phyloP scores from a whole-genome alignment of 306 rosid species.

The Lotus japonicus region DNA sequence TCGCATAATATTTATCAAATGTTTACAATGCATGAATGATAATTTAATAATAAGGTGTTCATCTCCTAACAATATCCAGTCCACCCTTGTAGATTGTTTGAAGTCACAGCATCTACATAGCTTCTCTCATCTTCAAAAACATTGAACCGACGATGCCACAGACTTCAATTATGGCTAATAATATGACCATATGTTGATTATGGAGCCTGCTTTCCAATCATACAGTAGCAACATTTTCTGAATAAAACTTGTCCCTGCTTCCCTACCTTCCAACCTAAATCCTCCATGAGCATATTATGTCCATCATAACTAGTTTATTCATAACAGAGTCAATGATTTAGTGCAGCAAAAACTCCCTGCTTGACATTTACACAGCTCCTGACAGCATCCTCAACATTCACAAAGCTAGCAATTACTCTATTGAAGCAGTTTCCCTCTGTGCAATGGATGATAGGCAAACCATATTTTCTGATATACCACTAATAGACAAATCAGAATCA shows the following conservation, averaged over 20 bases:
- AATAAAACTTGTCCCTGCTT: conserved; percentile 6
- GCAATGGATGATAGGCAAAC: conserved; percentile 25
- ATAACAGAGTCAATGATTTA: conserved; percentile 28
- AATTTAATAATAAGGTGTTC: too few relatives aligned
- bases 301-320: conserved; percentile 32
- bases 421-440: conserved; percentile 14
- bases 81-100: too few relatives aligned
- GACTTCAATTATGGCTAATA: too few relatives aligned
- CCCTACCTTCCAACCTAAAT: conserved; percentile 30
- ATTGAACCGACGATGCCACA: too few relatives aligned
- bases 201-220: too few relatives aligned
- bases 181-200: too few relatives aligned
- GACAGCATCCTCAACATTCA: conserved; percentile 19
- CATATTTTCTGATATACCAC: conserved; percentile 20
- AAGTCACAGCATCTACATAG: too few relatives aligned
- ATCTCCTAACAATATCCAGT: too few relatives aligned
- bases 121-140: too few relatives aligned
- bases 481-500: conserved; percentile 28
- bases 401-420: conserved; percentile 29
- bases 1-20: too few relatives aligned
- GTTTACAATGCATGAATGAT: too few relatives aligned
- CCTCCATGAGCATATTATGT: conserved; percentile 13
- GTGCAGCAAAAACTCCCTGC: conserved; percentile 34
- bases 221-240: conserved; percentile 1
- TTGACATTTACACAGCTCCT: conserved; percentile 30